Evolutionary conservation across 2,329 filamentous ascomycete species (phyloP), one percentile per base, ranked within the genome.

Genomic region (Raffaelea arxii): DNA sequence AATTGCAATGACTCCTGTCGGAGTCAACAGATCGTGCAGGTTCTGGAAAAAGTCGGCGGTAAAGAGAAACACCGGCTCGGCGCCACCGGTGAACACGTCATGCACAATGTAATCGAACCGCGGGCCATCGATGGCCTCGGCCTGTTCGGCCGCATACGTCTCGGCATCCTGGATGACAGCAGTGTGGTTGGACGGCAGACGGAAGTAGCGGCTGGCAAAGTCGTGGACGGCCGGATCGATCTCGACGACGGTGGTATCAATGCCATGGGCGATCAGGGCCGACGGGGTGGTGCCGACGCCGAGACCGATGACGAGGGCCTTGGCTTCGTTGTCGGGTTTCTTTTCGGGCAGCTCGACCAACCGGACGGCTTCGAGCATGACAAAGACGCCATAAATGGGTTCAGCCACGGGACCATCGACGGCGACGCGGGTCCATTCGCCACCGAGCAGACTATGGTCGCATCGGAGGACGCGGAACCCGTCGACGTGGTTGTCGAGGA

Each of bases 41-140:
- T 83, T 79, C 44, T 75, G 65, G 38, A 98, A 66, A 58, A 98
- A 97, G 55, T 92, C 84, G 5, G 81, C 63, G 0, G 90, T 97
- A 65, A 98, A 98, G 7, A 98, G 77, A 7, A 82, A 72, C 3
- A 90, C 79, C 1, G 92, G 92, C 62, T 97, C 92, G 0, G 89
- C 90, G 44, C 92, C 92, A 22, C 92, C 92, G 1, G 92, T 98
- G 62, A 98, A 98, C 22, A 98, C 92, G 56, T 98, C 92, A 62
- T 98, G 92, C 46, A 98, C 75, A 58, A 98, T 92, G 68, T 95
- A 97, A 66, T 96, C 84, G 62, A 84, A 98, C 24, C 70, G 70
- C 41, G 69, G 49, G 18, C 57, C 62, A 7, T 65, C 61, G 6
- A 16, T 4, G 47, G 67, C 56, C 24, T 65, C 55, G 43, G 67